Evolutionary conservation across 2,329 filamentous ascomycete species (phyloP).

Genomic region (Xylaria hypoxylon): DNA sequence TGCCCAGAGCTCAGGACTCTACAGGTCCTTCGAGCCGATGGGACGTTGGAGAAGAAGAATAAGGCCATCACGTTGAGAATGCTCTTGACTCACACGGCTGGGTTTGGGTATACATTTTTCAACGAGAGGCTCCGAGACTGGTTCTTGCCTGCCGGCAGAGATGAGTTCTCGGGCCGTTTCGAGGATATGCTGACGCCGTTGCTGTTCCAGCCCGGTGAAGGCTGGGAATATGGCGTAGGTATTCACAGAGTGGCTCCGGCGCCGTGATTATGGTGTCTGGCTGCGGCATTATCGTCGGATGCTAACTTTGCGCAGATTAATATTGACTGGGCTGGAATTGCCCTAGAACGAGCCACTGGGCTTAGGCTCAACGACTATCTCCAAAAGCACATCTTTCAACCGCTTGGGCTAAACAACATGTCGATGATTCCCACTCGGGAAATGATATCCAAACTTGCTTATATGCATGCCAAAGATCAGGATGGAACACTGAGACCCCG

Average conservation of each 20-base stretch:
- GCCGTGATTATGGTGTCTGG: not conserved
- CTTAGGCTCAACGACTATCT: conserved; percentile 61
- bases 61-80: conserved; percentile 67
- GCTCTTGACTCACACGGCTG: conserved; percentile 66
- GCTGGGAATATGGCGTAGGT: conserved; percentile 70
- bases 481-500: conserved; percentile 56
- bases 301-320: conserved; percentile 53
- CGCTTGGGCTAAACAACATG: conserved; percentile 61
- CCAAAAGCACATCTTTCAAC: conserved; percentile 60
- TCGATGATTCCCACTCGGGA: conserved; percentile 67
- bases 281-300: not conserved
- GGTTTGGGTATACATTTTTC: conserved; percentile 69
- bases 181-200: conserved; percentile 66
- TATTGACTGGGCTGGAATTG: conserved; percentile 66
- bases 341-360: conserved; percentile 59
- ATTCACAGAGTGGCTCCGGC: not conserved
- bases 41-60: conserved; percentile 58
- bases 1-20: conserved; percentile 63
- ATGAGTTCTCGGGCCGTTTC: conserved; percentile 68
- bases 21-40: conserved; percentile 47
- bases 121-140: conserved; percentile 61
- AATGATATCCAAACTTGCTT: conserved; percentile 66
- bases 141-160: conserved; percentile 61
- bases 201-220: conserved; percentile 71
- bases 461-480: conserved; percentile 65